Base-by-base conservation (phyloP, 306 rosid species). In the Ochetophila trinervis region DNA sequence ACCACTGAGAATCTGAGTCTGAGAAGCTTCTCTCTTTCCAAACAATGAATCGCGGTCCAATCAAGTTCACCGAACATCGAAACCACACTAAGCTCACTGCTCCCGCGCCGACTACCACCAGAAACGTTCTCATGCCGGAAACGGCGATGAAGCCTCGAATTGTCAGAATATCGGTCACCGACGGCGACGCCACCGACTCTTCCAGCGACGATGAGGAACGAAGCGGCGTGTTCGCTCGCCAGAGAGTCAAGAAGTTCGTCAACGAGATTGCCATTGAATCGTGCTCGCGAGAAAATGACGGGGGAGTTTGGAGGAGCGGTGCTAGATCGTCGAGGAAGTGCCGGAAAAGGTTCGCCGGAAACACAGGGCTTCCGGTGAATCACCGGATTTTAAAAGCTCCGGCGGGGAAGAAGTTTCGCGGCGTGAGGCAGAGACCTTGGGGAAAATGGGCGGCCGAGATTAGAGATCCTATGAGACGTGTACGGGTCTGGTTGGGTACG, bases 381-480 rank as follows among this genome's bases (percentile, higher is more conserved):
- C 73, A 44, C 32, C 68, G 42, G 56, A 51, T 14, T 20, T 13
- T 58, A 70, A 84, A 70, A 62, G 53, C 76, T 0, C 1, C 73
- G 3, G 35, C 71, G 3, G 91, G 73, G 10, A 83, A 76, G 75
- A 93, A 93, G 80, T 93, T 81, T 73, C 78, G 99, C 0, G 99
- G 99, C 21, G 99, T 93, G 50, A 83, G 99, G 13, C 99, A 93
- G 68, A 72, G 99, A 68, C 99, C 99, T 0, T 93, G 99, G 99
- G 99, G 99, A 1, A 93, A 93, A 87, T 93, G 99, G 99, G 99
- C 97, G 5, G 99, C 99, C 4, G 99, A 93, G 76, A 93, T 93
- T 62, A 82, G 99, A 65, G 99, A 93, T 70, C 99, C 99, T 0
- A 59, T 84, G 21, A 71, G 95, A 42, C 91, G 99, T 2, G 97